Evolutionary conservation across 2,329 filamentous ascomycete genomes (phyloP), one percentile per base, ranked within the genome.

Genomic region (Davidsoniella virescens): DNA sequence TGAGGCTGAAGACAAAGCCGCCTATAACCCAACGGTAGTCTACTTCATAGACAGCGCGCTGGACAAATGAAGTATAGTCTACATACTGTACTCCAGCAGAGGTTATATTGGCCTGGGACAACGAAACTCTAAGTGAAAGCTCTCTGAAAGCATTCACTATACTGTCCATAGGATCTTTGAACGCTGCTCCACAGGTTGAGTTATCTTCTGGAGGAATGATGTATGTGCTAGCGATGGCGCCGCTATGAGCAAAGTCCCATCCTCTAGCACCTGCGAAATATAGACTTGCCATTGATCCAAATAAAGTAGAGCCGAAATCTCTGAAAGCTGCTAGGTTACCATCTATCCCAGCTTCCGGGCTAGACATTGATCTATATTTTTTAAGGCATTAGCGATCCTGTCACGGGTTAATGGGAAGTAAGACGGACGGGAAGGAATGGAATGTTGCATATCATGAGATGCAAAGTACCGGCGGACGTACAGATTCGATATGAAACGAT

Each of bases 21-120:
- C 52, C 52, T 40, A 50, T 44, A 1, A 53, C 48, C 52, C 52
- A 53, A n/a, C 49, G 52, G n/a, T 53, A 50, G 26, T 53, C 52
- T 6, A 53, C 46, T 7, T 33, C 18, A 26, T 53, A 53, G 5
- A 53, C 52, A 4, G 52, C 52, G 18, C 44, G 39, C 14, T 50
- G 52, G 7, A 48, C 20, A 40, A 53, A 53, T 5, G 52, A 53
- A 7, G 52, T 50, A 20, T 53, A 53, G 40, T 47, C 41, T 39
- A 47, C 52, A 26, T 44, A 47, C 36, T 53, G 52, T 17, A 44
- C 20, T 37, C 44, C 52, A 8, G 36, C 41, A 9, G 29, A 9
- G 2, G 47, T 53, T 7, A 33, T 7, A 29, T 44, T 50, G 4
- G 52, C 52, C 20, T 53, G 52, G 12, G 37, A 18, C 7, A 53